These are phyloP conservation scores for Pleurotus giganteus DNA, from an alignment of 768 basidiomycete species.

Conservation along the genomic window DNA sequence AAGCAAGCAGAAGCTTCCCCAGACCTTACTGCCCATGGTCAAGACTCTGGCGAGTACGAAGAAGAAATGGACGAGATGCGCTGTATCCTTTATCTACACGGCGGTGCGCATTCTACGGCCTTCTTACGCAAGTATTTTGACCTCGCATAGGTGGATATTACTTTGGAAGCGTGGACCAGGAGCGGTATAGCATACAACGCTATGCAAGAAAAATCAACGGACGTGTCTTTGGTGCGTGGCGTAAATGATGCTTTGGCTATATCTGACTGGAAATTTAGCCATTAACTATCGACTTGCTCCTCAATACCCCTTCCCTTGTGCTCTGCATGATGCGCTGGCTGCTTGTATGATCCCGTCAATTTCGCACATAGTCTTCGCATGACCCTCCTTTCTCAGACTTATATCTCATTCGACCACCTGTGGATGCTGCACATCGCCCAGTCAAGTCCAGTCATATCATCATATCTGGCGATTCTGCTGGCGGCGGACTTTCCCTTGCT, in stretches of 20 bases:
- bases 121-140: background rate
- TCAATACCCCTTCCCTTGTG: constrained; percentile 96
- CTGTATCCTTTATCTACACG: constrained; percentile 81
- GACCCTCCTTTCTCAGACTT: constrained; percentile 50
- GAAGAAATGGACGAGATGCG: constrained; percentile 80
- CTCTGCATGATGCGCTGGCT: constrained; percentile 84
- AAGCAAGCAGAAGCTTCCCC: constrained; percentile 19
- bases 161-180: constrained; percentile 79
- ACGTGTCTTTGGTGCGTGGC: constrained; percentile 68
- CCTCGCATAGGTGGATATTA: constrained; percentile 68
- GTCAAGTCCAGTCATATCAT: constrained; percentile 82
- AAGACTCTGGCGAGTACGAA: constrained; percentile 43
- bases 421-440: constrained; percentile 70
- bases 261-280: constrained; percentile 37
- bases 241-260: background rate
- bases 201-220: constrained; percentile 92
- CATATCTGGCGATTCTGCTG: constrained; percentile 90
- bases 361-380: background rate
- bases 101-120: constrained; percentile 42
- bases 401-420: constrained; percentile 86
- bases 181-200: constrained; percentile 78
- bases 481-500: constrained; percentile 83
- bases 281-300: constrained; percentile 88
- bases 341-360: constrained; percentile 61
- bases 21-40: constrained; percentile 17